A percentile compares a stretch with the other conserved stretches of the same genome.
Evolutionary conservation across 306 rosid genomes (phyloP).

Genomic region (Cicer pinnatifidum): DNA sequence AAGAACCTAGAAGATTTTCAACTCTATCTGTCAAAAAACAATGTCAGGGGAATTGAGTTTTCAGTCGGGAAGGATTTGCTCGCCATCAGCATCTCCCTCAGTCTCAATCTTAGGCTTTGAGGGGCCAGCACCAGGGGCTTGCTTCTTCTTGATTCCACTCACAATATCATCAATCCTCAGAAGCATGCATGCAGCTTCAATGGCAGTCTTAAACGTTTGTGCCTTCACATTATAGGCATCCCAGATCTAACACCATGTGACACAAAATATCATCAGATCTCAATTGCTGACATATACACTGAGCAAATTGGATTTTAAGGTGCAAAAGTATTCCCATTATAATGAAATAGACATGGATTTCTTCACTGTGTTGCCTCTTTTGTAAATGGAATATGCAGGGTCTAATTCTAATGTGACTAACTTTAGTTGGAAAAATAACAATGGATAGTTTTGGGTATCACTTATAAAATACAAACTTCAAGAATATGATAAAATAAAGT

Average conservation of each 20-base stretch:
- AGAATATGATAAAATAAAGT: slow-evolving; percentile 16
- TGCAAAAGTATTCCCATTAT: background rate
- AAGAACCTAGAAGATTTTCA: slow-evolving; percentile 41
- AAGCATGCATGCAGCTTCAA: slow-evolving; percentile 98
- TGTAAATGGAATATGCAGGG: slow-evolving; percentile 1
- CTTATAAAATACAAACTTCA: background rate
- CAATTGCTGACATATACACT: background rate
- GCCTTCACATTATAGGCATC: slow-evolving; percentile 97
- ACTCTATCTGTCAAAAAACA: slow-evolving; percentile 42
- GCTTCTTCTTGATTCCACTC: slow-evolving; percentile 96
- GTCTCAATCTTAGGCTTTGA: slow-evolving; percentile 79
- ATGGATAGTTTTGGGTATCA: background rate
- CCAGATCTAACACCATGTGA: slow-evolving; percentile 66
- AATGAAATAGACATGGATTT: slow-evolving; percentile 30
- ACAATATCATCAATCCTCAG: slow-evolving; percentile 95
- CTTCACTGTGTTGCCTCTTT: background rate
- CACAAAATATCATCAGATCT: slow-evolving; percentile 30
- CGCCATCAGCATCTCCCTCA: slow-evolving; percentile 81
- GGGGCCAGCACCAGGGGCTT: slow-evolving; percentile 80
- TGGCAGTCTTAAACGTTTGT: slow-evolving; percentile 96
- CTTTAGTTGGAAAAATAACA: slow-evolving; percentile 1
- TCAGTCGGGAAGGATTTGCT: slow-evolving; percentile 85
- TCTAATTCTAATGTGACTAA: background rate
- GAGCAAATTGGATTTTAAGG: background rate
- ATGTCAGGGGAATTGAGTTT: slow-evolving; percentile 27